Evolutionary conservation across 805 yeast genomes (phyloP), one percentile per base, ranked within the genome.

Genomic region (Kregervanrija delftensis): DNA sequence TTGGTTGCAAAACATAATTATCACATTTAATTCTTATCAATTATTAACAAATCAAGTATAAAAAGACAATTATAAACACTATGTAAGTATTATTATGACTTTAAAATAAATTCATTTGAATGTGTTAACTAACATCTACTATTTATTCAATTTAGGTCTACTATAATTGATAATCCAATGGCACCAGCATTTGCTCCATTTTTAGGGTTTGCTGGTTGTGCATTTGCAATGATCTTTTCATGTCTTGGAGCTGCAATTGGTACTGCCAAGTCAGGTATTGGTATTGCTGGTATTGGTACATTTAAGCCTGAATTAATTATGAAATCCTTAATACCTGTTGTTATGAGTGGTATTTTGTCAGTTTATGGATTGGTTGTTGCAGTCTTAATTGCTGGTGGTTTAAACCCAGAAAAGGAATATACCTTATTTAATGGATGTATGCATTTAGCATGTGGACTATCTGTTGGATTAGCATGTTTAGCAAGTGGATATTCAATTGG

Each of bases 231-330:
- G 86, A 77, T 87, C 17, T 71, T 91, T 47, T 83, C 95, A 46
- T 87, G 96, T 60, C 83, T 91, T n/a, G 99, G 99, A 50, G 98
- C 99, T 4, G 98, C 98, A 49, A 83, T 89, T 54, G 99, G 99
- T 47, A 91, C 98, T 3, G 98, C 98, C 50, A 93, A 93, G 67
- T 86, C 96, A 38, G 99, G 99, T 47, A 83, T 93, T 51, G 99
- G 99, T 75, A 93, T 93, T 57, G 72, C 97, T 31, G 99, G 98
- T 74, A 89, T 93, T 53, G 97, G 98, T 73, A 85, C 96, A 39
- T 93, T 91, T 71, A 86, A 86, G 63, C 99, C 99, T 11, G 99
- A 93, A 60, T 73, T 93, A 59, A 89, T 93, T 59, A 93, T 93
- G 98, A 86, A 84, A 66, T 84, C 93, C 8, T 73, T 93, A 41